Base-by-base conservation (phyloP, 345 rosid genomes). In the Aegle marmelos region DNA sequence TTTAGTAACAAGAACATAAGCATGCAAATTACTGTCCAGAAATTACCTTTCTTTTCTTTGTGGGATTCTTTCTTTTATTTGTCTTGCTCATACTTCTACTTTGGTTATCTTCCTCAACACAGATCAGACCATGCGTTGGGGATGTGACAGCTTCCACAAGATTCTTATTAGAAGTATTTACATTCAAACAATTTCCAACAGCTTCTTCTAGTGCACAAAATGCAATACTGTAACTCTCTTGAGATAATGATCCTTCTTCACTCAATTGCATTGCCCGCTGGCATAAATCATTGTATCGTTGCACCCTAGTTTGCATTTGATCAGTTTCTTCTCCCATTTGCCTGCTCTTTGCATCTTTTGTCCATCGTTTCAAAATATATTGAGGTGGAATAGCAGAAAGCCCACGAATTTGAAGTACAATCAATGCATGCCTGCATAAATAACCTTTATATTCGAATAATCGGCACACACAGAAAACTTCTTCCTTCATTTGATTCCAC, bases 161-260 rank as follows among this genome's bases (percentile, higher is more conserved):
- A 82, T 78, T 75, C 83, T 89, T 84, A 68, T 62, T 86, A 48
- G 85, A 80, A 74, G 82, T 85, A 83, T 89, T 89, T 53, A 79
- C 79, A 70, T 58, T 80, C 60, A 78, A 37, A 80, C 90, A 89
- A 62, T 82, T 87, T 67, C 78, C 84, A 76, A 83, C 80, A 41
- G 83, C 83, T 78, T 89, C 89, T 59, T 80, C 91, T 30, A 87
- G 71, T 64, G 88, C 78, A 34, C 79, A 88, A 61, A 72, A 79
- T 25, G 85, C 91, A 54, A 87, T 62, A 81, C 53, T 72, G 77
- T 84, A 89, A 82, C 87, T 84, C 72, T 89, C 90, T 61, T 83
- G 86, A 73, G 90, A 89, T 75, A 83, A 58, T 45, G 91, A 87
- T 71, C 83, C 90, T 77, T 89, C 91, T 85, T 89, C 90, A 79